Evolutionary conservation across 192 early-diverging fungal genomes (phyloP).

Genomic region (Coemansia sp.): DNA sequence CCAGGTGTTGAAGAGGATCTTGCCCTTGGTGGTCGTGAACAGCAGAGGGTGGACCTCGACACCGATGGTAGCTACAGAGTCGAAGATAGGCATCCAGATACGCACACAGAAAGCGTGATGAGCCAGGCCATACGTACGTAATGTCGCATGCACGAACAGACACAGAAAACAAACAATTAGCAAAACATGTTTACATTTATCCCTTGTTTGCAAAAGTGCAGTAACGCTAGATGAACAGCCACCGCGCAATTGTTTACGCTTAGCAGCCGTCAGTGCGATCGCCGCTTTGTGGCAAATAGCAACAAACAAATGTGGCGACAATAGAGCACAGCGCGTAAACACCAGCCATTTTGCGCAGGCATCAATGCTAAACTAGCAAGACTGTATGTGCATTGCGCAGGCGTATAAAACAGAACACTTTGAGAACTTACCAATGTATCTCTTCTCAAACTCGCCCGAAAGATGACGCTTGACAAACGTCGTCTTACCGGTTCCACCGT

Average conservation of each 20-base stretch:
- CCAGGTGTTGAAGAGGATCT: slow-evolving; percentile 99
- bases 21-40: slow-evolving; percentile 98
- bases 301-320: background rate
- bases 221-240: slow-evolving; percentile 8
- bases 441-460: slow-evolving; percentile 99
- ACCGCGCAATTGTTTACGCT: slow-evolving; percentile 8
- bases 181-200: slow-evolving; percentile 8
- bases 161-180: slow-evolving; percentile 10
- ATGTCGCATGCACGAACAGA: slow-evolving; percentile 6
- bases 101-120: background rate
- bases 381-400: background rate
- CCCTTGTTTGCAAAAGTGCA: slow-evolving; percentile 11
- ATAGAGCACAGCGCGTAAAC: slow-evolving; percentile 2
- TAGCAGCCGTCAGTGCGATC: background rate
- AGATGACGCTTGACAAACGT: slow-evolving; percentile 99
- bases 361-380: background rate
- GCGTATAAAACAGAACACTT: background rate
- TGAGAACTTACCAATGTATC: slow-evolving; percentile 78
- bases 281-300: background rate
- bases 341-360: background rate
- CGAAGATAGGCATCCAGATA: slow-evolving; percentile 24
- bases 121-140: slow-evolving; percentile 8
- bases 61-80: slow-evolving; percentile 86
- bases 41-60: slow-evolving; percentile 98
- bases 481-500: slow-evolving; percentile 99